phyloP scores from a whole-genome alignment of 2,329 filamentous ascomycete species.

The Leptoxyphium fumago region DNA sequence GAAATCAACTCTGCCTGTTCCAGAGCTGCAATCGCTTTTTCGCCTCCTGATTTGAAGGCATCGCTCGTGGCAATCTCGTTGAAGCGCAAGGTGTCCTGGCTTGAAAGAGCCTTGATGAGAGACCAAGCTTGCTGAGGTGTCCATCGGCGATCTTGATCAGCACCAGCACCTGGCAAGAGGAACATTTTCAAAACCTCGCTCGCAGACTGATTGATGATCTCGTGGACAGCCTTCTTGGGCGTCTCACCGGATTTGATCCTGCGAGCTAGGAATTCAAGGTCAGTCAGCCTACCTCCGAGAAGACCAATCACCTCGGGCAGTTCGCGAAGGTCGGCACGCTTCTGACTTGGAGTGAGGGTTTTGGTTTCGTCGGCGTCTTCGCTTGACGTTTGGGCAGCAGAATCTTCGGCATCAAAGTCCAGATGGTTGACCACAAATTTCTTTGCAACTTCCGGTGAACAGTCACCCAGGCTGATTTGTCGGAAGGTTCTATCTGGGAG shows the following conservation, averaged over 20 bases:
- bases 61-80: conserved; percentile 70
- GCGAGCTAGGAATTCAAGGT: conserved; percentile 86
- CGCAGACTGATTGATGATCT: conserved; percentile 79
- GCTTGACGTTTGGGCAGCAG: conserved; percentile 15
- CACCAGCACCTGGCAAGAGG: conserved; percentile 36
- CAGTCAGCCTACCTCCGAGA: conserved; percentile 82
- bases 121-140: conserved; percentile 80
- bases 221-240: conserved; percentile 63
- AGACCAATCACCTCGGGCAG: conserved; percentile 69
- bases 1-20: conserved; percentile 77
- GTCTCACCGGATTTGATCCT: conserved; percentile 76
- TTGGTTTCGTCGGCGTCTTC: conserved; percentile 26
- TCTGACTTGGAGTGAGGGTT: conserved; percentile 31
- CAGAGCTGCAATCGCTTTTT: conserved; percentile 62
- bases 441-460: conserved; percentile 69
- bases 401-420: conserved; percentile 32
- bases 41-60: conserved; percentile 57
- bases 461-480: conserved; percentile 71
- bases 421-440: conserved; percentile 79
- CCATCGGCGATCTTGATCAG: conserved; percentile 49
- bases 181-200: conserved; percentile 91
- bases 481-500: conserved; percentile 85
- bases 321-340: conserved; percentile 46
- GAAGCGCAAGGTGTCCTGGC: conserved; percentile 58
- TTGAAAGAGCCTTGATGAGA: conserved; percentile 63